phyloP scores from a whole-genome alignment of 2,329 filamentous ascomycete genomes.

The Exophiala spinifera region DNA sequence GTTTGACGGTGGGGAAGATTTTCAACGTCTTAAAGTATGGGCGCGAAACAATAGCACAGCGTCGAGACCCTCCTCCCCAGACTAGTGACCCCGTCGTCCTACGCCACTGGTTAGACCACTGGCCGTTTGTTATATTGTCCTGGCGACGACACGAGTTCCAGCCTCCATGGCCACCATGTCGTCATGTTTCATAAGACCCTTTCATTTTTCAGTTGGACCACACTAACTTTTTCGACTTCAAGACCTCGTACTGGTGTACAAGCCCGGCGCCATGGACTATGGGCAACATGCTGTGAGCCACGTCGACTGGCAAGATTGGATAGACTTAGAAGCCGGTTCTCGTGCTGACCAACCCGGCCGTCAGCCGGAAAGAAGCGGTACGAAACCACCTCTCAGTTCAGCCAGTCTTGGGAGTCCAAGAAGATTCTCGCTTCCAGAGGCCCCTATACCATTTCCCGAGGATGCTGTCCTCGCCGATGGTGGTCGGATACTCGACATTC shows the following conservation, averaged over 20 bases:
- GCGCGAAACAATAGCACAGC: too few species aligned
- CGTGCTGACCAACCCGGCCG: neutral
- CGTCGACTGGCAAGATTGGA: slow-evolving; percentile 2
- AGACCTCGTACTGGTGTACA: neutral
- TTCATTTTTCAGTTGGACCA: neutral
- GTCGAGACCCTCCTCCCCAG: too few species aligned
- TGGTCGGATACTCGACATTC: too few species aligned
- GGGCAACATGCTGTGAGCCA: neutral
- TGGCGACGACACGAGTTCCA: too few species aligned
- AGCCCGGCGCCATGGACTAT: neutral
- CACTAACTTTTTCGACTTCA: neutral
- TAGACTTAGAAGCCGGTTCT: slow-evolving; percentile 2
- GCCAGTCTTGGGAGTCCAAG: neutral
- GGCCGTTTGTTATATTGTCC: too few species aligned
- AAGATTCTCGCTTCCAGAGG: neutral
- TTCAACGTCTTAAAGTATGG: too few species aligned
- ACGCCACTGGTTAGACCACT: too few species aligned
- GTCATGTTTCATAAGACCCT: neutral
- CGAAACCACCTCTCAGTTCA: neutral
- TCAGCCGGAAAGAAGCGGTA: neutral
- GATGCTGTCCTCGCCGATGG: too few species aligned
- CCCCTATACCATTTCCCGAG: neutral
- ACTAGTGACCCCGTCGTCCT: too few species aligned
- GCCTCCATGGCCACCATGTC: too few species aligned
- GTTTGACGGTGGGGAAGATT: too few species aligned